Base-by-base conservation (phyloP, 106 monocot genomes). In the Dioscorea zingiberensis region DNA sequence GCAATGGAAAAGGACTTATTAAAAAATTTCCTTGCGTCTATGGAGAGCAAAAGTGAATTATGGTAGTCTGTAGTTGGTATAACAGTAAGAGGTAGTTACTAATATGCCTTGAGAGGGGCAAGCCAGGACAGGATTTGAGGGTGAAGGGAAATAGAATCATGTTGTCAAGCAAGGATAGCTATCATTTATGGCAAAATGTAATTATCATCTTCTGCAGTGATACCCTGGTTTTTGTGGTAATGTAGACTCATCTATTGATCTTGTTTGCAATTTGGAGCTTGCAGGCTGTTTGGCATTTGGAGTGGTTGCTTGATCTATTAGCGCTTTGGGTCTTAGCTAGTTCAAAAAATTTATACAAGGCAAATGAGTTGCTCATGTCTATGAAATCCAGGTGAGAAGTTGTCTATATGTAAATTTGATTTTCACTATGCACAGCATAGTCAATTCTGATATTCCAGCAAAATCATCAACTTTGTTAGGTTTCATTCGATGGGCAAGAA, bases 231-330 rank as follows among this genome's bases (percentile, higher is more conserved):
- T 38, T 38, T 38, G 1, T 10, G 6, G 1, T 38, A 6, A 38
- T 38, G 51, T 51, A 18, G 51, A 15, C 1, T 15, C 3, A 4
- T 51, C 14, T 51, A 59, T 13, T 55, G 44, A 49, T 49, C 30
- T 38, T 22, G 7, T 66, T 17, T 74, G 45, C 63, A 49, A 38
- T n/a, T 7, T 32, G 48, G 2, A 16, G 51, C 30, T 63, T 78
- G 63, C 67, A 93, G 93, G 77, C 83, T 55, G 54, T 58, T 46
- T 93, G 93, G 93, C 80, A 89, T 66, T 30, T 78, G 48, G 88
- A 89, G 26, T 93, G 93, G 88, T 60, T 83, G 44, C 78, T 88
- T 74, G 93, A 93, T 77, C 54, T 93, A 28, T 67, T 93, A 44
- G 81, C 65, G 69, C 10, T 93, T 8, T 93, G 93, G 93, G 86